Evolutionary conservation across 176 grass and related monocot species (phyloP), one percentile per base, ranked within the genome.

Genomic region (Alopecurus myosuroides): DNA sequence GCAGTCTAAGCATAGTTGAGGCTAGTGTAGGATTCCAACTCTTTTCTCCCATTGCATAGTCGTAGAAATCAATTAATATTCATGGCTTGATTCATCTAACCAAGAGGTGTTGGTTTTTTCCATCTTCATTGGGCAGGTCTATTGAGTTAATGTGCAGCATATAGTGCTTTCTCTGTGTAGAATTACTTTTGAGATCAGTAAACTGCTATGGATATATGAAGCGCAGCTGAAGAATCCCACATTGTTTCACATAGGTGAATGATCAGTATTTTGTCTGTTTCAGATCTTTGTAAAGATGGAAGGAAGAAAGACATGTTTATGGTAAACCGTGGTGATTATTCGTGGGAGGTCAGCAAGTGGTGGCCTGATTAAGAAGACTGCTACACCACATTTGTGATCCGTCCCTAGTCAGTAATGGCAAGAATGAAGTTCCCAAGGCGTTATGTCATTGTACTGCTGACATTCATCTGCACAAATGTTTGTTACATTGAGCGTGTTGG

Each of bases 291-390:
- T 26, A 39, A 12, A 70, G 68, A 70, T 70, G 68, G 37, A 70
- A 70, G 68, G 68, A 70, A 70, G 37, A n/a, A 70, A 23, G 5
- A 26, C 22, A 44, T 26, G 35, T 68, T 90, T 87, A 83, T 83
- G 84, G 48, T 86, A 90, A 83, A 73, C 64, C 58, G 56, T 83
- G 44, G 55, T 46, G 80, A 84, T 66, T 82, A 65, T 78, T 78
- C 45, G 42, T 90, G 88, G 79, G 79, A 66, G 74, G 74, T 78
- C 55, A 83, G 67, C 55, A 86, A 79, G 84, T 84, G 56, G 64
- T 25, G 66, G 46, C 84, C 74, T 86, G 64, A 78, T 77, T 90
- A 65, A 58, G 79, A 80, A 58, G 79, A 75, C 55, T 79, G 39
- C 41, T 53, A 19, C 26, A 74, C 0, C 37, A 79, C 37, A n/a